Evolutionary conservation across 2,329 filamentous ascomycete species (phyloP), one percentile per base, ranked within the genome.

Genomic region (Colletotrichum sp.): DNA sequence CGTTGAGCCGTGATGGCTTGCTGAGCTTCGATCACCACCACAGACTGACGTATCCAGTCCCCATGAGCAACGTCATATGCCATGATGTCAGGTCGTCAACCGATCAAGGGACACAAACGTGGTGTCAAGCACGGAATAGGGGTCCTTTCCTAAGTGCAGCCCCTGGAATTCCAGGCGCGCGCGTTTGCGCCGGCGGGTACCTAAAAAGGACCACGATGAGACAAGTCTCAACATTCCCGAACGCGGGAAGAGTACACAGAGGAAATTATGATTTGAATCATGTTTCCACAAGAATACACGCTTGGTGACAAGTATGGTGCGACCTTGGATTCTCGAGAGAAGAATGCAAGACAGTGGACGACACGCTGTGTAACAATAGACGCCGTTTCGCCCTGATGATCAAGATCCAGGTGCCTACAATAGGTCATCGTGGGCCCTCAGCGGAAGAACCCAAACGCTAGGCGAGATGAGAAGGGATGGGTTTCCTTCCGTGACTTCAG

Each of bases 181-280:
- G 57, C 36, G 62, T 18, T 44, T 62, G 28, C 21, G 32, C 10
- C 13, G 49, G 8, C 21, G 60, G 32, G 44, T 39, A 15, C 26
- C 13, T 34, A 28, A 34, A 68, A 34, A 52, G 36, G 34, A 36
- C 24, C 64, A 30, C 49, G 34, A 62, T 76, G 59, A 69, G 57
- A 74, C 74, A 73, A 28, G 57, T 74, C 59, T 73, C 32, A 18
- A 69, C 64, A 76, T 68, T 76, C 71, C 70, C 71, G 65, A 24
- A 63, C 63, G 69, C 39, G 68, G 68, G 55, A 72, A 49, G 39
- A 65, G 36, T 24, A 39, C 64, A 59, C 62, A 26, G 64, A 68
- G 62, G 74, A 73, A 68, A 76, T 76, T 76, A 34, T 55, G 32
- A 57, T 64, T 32, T 65, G 70, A 69, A n/a, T 73, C 74, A 73